Percentiles rank a stretch among this genome's conserved stretches.
These are phyloP conservation scores for Orbilia javanica DNA, from an alignment of 2,329 filamentous ascomycete genomes.

Conservation along the genomic window DNA sequence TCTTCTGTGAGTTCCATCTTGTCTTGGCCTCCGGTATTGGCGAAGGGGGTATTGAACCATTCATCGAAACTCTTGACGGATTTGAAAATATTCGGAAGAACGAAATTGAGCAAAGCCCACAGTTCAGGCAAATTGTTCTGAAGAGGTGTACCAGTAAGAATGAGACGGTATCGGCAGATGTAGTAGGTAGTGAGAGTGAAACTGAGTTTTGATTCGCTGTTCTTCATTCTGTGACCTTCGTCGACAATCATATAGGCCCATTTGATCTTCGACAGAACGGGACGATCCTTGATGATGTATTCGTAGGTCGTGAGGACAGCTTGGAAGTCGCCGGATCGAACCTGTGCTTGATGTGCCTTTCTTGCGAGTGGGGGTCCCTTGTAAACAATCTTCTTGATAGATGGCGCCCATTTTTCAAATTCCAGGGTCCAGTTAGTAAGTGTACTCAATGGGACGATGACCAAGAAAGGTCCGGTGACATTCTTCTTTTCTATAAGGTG, in stretches of 20 bases:
- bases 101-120: constrained; percentile 99
- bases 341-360: constrained; percentile 91
- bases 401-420: constrained; percentile 98
- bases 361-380: constrained; percentile 91
- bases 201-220: constrained; percentile 93
- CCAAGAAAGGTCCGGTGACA: constrained; percentile 90
- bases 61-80: constrained; percentile 98
- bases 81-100: constrained; percentile 98
- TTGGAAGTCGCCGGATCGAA: constrained; percentile 94
- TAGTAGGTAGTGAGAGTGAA: constrained; percentile 96
- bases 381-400: constrained; percentile 88
- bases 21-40: constrained; percentile 96
- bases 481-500: constrained; percentile 97
- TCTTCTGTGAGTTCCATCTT: constrained; percentile 99
- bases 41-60: constrained; percentile 99
- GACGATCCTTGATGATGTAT: constrained; percentile 99
- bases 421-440: constrained; percentile 98
- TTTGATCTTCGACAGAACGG: constrained; percentile 96
- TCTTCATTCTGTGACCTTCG: constrained; percentile 99
- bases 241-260: constrained; percentile 99
- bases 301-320: constrained; percentile 97
- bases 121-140: constrained; percentile 97
- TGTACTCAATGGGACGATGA: constrained; percentile 96
- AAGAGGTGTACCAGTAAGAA: constrained; percentile 94
- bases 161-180: constrained; percentile 91